Evolutionary conservation across 2,329 filamentous ascomycete genomes (phyloP), one percentile per base, ranked within the genome.

Genomic region (Trichoderma afroharzianum): DNA sequence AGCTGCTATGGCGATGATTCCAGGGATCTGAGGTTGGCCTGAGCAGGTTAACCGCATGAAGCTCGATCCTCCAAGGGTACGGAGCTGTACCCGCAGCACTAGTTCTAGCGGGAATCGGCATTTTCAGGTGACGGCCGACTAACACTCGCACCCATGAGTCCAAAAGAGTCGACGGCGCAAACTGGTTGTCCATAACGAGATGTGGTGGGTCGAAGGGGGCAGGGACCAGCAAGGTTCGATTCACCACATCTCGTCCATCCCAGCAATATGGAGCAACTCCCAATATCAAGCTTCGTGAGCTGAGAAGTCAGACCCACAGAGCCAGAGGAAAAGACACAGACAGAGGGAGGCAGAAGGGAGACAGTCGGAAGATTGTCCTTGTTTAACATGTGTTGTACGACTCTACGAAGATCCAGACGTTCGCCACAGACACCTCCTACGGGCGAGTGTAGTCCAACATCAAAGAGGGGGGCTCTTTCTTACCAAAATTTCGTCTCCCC

Each of bases 41-140:
- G 55, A 57, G 50, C 63, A 58, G 11, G 30, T 43, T 32, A 28
- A 32, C 32, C 33, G 28, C 47, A 53, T 53, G 21, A 53, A 53
- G 47, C 47, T 21, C 47, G 66, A 53, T 68, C 57, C 36, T 43
- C 36, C 39, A 53, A 61, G 43, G 66, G 57, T 53, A 53, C 47
- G n/a, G 43, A 24, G n/a, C 18, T 18, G 57, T 33, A 59, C 21
- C 66, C 66, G 66, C 66, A 69, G 57, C 39, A 53, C 66, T 61
- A 69, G 57, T 26, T 53, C n/a, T 61, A 53, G 66, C 8, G 57
- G 63, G 28, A 69, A 62, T 69, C 66, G 57, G 66, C 57, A 69
- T 62, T 53, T 50, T 26, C 57, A 69, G 26, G 47, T 69, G 39
- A 69, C 66, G 55, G 39, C 66, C 57, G 66, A 69, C 57, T 28